Evolutionary conservation across 768 basidiomycete species (phyloP).

Genomic region (Suillus occidentalis): DNA sequence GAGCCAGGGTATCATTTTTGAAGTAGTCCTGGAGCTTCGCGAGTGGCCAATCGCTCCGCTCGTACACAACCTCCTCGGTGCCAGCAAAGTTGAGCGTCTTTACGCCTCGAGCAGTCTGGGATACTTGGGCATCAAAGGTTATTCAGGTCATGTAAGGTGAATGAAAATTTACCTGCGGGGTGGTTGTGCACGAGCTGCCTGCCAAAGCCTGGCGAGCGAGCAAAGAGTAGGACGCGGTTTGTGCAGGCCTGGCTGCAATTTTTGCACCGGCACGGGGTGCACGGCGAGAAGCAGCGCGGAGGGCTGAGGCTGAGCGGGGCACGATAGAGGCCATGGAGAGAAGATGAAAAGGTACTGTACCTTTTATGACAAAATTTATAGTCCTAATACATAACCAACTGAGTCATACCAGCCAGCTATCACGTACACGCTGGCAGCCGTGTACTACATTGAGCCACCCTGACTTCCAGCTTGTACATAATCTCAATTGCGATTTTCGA

Average conservation of each 20-base stretch:
- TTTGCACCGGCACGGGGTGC: constrained; percentile 51
- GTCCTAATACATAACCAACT: neutral
- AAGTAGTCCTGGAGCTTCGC: constrained; percentile 99
- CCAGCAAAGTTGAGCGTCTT: constrained; percentile 98
- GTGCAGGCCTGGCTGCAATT: constrained; percentile 40
- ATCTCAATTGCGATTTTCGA: neutral
- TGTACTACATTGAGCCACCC: neutral
- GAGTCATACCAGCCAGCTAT: neutral
- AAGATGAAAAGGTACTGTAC: constrained; percentile 2
- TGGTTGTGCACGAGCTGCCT: constrained; percentile 28
- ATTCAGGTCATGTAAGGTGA: neutral
- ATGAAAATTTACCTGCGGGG: constrained; percentile 35
- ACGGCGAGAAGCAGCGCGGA: constrained; percentile 68
- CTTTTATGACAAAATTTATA: constrained; percentile 4
- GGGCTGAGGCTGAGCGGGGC: constrained; percentile 62
- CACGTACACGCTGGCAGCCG: neutral
- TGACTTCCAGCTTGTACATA: neutral
- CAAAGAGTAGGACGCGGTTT: constrained; percentile 68
- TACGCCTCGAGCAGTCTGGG: constrained; percentile 66
- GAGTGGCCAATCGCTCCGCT: constrained; percentile 96
- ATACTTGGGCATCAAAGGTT: neutral
- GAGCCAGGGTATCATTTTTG: constrained; percentile 98
- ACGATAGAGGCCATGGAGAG: constrained; percentile 55
- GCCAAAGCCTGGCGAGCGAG: constrained; percentile 47
- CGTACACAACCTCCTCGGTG: constrained; percentile 89